Conservation (phyloP, 345 rosid species). For the Adansonia digitata region DNA sequence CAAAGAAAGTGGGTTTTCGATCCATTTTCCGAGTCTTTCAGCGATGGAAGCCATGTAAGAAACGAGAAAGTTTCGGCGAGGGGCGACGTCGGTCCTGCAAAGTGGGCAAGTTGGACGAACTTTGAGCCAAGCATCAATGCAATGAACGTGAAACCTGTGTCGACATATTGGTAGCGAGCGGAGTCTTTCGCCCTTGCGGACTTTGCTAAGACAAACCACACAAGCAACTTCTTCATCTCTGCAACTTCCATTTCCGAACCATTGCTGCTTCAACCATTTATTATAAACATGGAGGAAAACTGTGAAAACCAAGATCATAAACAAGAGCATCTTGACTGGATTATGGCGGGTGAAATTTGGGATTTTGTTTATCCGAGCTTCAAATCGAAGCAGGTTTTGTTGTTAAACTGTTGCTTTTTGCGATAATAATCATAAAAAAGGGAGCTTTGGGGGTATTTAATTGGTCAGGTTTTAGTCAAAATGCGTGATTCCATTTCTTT, state of each 20-base stretch:
- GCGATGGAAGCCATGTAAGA: not conserved
- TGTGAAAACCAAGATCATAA: not conserved
- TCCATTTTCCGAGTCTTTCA: slow-evolving; percentile 8
- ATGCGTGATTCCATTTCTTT: no score
- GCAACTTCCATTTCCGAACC: not conserved
- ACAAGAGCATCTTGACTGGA: not conserved
- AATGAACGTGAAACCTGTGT: slow-evolving; percentile 25
- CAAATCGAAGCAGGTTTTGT: no score
- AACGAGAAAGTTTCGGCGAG: not conserved
- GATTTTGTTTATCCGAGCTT: no score
- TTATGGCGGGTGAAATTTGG: no score
- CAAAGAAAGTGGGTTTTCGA: slow-evolving; percentile 16
- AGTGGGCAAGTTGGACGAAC: slow-evolving; percentile 19
- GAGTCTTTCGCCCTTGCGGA: slow-evolving; percentile 8
- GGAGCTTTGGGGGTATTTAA: no score
- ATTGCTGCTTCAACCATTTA: not conserved
- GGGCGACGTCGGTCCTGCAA: slow-evolving; percentile 18
- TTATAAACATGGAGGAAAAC: not conserved
- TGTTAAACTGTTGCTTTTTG: no score
- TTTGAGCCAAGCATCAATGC: slow-evolving; percentile 27
- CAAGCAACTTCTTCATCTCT: slow-evolving; percentile 3
- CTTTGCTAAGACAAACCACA: slow-evolving; percentile 19
- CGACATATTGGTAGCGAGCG: slow-evolving; percentile 17
- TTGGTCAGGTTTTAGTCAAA: no score
- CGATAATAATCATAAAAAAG: no score